Conservation (phyloP, 441 rosid genomes). For the Gossypium gossypioides region DNA sequence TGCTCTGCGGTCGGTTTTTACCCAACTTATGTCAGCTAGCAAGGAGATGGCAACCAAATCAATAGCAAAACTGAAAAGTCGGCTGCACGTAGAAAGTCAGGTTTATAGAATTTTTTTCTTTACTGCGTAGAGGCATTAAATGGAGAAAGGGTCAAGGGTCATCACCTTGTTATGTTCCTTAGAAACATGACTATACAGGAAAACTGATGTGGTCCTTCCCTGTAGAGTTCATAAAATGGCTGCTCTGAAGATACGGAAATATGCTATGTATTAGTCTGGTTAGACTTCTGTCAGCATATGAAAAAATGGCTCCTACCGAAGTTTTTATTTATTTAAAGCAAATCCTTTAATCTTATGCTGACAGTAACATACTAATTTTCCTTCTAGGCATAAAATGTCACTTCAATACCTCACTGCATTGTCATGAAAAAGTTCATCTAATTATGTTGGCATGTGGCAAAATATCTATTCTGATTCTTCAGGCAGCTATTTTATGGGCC, state of each 20-base stretch:
- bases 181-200: background rate
- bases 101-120: constrained; percentile 20
- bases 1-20: constrained; percentile 52
- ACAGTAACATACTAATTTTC: background rate
- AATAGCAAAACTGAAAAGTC: constrained; percentile 44
- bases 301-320: background rate
- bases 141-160: background rate
- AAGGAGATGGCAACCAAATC: constrained; percentile 39
- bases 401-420: background rate
- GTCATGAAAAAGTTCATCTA: background rate
- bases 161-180: background rate
- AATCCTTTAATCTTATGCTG: background rate
- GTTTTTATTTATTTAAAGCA: background rate
- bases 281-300: background rate
- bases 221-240: background rate
- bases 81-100: constrained; percentile 48
- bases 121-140: background rate
- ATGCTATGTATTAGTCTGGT: background rate
- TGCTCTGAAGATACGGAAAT: background rate
- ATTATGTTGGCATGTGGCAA: background rate
- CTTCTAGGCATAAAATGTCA: background rate
- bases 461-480: background rate
- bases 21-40: constrained; percentile 64
- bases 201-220: background rate
- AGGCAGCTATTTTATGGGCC: background rate